phyloP scores from a whole-genome alignment of 169 alveolate species.

The Neospora caninum region DNA sequence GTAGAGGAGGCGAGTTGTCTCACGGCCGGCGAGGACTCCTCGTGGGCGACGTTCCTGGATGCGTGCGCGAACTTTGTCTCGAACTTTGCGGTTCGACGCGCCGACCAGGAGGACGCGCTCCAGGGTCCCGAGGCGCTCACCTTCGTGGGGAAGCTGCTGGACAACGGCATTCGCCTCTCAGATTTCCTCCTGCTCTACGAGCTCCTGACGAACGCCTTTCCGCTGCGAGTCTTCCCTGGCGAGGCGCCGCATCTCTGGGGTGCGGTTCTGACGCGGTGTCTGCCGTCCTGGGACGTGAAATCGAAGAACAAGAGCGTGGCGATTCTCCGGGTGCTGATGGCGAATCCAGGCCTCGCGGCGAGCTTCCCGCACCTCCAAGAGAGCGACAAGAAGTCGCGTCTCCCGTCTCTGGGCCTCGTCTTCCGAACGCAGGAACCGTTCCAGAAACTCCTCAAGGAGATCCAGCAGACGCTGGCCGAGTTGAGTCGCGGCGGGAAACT shows the following conservation, averaged over 20 bases:
- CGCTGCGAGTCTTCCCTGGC: slow-evolving; percentile 71
- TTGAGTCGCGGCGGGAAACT: slow-evolving; percentile 38
- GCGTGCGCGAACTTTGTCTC: slow-evolving; percentile 53
- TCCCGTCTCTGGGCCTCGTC: slow-evolving; percentile 60
- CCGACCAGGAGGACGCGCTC: slow-evolving; percentile 54
- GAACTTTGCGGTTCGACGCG: slow-evolving; percentile 41
- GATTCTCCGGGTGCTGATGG: slow-evolving; percentile 65
- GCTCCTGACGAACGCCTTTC: slow-evolving; percentile 67
- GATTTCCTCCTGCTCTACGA: slow-evolving; percentile 73
- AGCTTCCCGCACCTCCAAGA: slow-evolving; percentile 61
- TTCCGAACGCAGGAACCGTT: slow-evolving; percentile 69
- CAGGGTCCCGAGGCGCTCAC: slow-evolving; percentile 56
- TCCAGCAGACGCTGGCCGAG: not conserved
- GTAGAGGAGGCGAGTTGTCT: slow-evolving; percentile 34
- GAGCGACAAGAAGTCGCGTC: slow-evolving; percentile 33
- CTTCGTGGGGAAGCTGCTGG: slow-evolving; percentile 32
- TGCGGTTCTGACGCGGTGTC: slow-evolving; percentile 70
- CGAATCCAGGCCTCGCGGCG: slow-evolving; percentile 66
- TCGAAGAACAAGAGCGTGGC: slow-evolving; percentile 65
- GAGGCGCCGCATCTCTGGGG: slow-evolving; percentile 75
- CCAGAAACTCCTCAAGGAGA: slow-evolving; percentile 69
- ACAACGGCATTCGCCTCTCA: slow-evolving; percentile 35
- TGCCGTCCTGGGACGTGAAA: slow-evolving; percentile 72
- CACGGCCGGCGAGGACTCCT: not conserved
- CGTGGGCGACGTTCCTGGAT: slow-evolving; percentile 46